phyloP scores from a whole-genome alignment of 768 basidiomycete genomes.

The Coprinopsis cinerea region DNA sequence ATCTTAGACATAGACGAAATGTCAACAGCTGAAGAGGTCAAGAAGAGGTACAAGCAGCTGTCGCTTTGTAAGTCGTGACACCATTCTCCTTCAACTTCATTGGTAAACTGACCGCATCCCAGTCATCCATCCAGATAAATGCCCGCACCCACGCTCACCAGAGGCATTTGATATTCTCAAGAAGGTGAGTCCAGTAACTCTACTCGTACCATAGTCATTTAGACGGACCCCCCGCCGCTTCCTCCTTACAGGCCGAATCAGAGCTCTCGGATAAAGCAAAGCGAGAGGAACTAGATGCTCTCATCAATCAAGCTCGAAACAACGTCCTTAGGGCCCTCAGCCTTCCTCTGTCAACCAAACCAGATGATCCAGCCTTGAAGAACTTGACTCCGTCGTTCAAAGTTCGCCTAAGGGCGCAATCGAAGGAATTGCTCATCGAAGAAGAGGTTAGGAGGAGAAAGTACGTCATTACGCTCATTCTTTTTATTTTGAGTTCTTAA shows the following conservation, averaged over 20 bases:
- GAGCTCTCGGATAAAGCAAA: constrained; percentile 76
- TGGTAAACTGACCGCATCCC: constrained; percentile 13
- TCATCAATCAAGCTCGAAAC: constrained; percentile 69
- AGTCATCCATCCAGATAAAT: constrained; percentile 99
- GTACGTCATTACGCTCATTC: constrained; percentile 35
- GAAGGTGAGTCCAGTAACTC: constrained; percentile 47
- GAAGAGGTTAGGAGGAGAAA: constrained; percentile 83
- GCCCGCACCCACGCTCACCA: constrained; percentile 77
- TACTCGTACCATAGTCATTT: not conserved
- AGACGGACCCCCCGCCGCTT: not conserved
- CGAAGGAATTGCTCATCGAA: constrained; percentile 83
- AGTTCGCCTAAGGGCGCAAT: constrained; percentile 58
- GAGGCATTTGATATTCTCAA: constrained; percentile 93
- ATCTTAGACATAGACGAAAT: constrained; percentile 74
- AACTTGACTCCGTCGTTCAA: constrained; percentile 60
- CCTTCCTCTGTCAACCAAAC: constrained; percentile 54
- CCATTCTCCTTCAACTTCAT: constrained; percentile 1
- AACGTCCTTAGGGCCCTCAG: constrained; percentile 57
- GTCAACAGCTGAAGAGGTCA: constrained; percentile 75
- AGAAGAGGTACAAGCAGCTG: constrained; percentile 81
- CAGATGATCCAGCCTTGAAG: constrained; percentile 54
- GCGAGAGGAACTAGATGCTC: constrained; percentile 76
- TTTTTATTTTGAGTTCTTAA: constrained; percentile 4
- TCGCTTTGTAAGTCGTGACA: constrained; percentile 60
- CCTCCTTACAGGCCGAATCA: constrained; percentile 70